Conservation (phyloP, 352 stramenopile species). For the Globisporangium echinulatum region DNA sequence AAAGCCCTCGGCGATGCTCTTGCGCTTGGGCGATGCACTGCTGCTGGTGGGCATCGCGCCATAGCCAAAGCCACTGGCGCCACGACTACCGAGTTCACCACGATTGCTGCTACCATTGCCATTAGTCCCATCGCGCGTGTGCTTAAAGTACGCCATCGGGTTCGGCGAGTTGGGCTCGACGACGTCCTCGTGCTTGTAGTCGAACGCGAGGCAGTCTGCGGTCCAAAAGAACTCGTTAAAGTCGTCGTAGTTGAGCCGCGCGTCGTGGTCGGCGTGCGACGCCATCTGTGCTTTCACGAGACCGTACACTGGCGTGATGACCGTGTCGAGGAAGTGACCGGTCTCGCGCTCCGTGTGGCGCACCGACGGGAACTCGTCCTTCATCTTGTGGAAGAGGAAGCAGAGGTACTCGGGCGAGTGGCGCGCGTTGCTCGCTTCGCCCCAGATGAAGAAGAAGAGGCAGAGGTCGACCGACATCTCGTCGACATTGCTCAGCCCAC, state of each 20-base stretch:
- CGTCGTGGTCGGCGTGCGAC: constrained; percentile 88
- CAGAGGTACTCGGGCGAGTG: constrained; percentile 98
- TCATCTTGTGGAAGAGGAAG: constrained; percentile 97
- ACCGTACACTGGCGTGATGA: constrained; percentile 95
- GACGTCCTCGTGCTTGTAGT: constrained; percentile 89
- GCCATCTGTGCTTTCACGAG: constrained; percentile 84
- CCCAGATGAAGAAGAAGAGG: constrained; percentile 99
- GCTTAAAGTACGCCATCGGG: constrained; percentile 48
- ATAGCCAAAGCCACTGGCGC: constrained; percentile 19
- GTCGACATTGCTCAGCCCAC: constrained; percentile 80
- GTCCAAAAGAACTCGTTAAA: constrained; percentile 99
- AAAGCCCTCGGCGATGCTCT: constrained; percentile 89
- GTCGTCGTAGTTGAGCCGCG: constrained; percentile 98
- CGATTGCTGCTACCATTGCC: constrained; percentile 9
- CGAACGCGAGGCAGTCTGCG: constrained; percentile 91
- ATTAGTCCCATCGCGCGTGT: constrained; percentile 23
- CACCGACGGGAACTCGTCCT: constrained; percentile 74
- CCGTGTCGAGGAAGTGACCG: constrained; percentile 96
- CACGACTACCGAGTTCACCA: constrained; percentile 4
- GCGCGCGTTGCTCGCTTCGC: constrained; percentile 95
- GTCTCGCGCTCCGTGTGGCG: constrained; percentile 79
- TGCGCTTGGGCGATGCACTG: constrained; percentile 38
- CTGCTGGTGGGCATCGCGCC: constrained; percentile 9
- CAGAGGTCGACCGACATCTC: constrained; percentile 83
- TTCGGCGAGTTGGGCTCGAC: constrained; percentile 69